A percentile compares a stretch with the other conserved stretches of the same genome.
Evolutionary conservation across 352 stramenopile species (phyloP).

Genomic region (Globisporangium paddicum): DNA sequence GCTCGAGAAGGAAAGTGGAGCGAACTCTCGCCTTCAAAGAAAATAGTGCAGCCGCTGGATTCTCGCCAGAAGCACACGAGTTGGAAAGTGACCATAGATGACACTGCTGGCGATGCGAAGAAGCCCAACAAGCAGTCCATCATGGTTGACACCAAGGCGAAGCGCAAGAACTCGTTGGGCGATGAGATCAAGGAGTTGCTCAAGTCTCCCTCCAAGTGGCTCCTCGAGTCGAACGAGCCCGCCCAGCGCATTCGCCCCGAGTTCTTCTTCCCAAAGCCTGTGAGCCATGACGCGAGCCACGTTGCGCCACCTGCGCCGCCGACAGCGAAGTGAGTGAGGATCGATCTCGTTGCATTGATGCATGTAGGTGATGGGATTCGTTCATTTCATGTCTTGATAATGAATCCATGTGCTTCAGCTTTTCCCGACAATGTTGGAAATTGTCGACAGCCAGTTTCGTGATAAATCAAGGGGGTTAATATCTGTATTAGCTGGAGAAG

Average conservation of each 20-base stretch:
- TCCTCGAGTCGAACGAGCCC: slow-evolving; percentile 23
- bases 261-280: slow-evolving; percentile 43
- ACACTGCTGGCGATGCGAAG: background rate
- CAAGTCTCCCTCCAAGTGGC: slow-evolving; percentile 58
- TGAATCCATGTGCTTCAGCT: background rate
- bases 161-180: slow-evolving; percentile 48
- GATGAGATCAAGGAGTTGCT: slow-evolving; percentile 67
- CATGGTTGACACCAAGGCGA: slow-evolving; percentile 31
- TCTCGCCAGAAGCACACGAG: slow-evolving; percentile 51
- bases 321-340: background rate
- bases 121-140: slow-evolving; percentile 23
- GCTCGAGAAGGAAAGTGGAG: slow-evolving; percentile 26
- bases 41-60: slow-evolving; percentile 37
- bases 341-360: too few relatives aligned
- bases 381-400: background rate
- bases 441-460: background rate
- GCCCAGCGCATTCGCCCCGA: slow-evolving; percentile 35
- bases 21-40: slow-evolving; percentile 50
- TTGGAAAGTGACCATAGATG: slow-evolving; percentile 43
- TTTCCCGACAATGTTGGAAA: background rate
- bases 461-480: background rate
- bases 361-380: background rate
- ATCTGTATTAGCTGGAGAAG: slow-evolving; percentile 1
- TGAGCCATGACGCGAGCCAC: slow-evolving; percentile 33
- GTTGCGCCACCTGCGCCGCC: background rate